Conservation (phyloP, 2,329 filamentous ascomycete species). For the Cladosporium phlei region DNA sequence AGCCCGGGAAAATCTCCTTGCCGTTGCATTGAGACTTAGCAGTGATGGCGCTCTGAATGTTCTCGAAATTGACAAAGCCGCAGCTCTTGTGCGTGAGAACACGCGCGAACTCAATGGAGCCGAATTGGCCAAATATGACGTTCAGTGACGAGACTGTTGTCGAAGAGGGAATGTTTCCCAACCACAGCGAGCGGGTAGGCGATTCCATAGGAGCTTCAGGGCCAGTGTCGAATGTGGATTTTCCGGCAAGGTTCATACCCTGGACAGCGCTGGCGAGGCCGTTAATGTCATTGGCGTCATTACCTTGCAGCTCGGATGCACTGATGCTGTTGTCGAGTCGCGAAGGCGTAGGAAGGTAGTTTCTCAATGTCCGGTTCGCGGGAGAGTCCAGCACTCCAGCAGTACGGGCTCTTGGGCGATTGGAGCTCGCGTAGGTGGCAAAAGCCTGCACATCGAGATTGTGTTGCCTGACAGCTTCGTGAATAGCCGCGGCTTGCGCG, state of each 20-base stretch:
- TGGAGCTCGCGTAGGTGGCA: conserved; percentile 75
- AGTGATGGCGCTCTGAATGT: conserved; percentile 80
- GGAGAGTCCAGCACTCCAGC: conserved; percentile 85
- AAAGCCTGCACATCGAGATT: conserved; percentile 92
- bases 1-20: conserved; percentile 97
- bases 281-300: conserved; percentile 73
- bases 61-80: conserved; percentile 96
- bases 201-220: conserved; percentile 81
- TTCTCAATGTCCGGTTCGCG: conserved; percentile 55
- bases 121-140: conserved; percentile 92
- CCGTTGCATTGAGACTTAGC: conserved; percentile 86
- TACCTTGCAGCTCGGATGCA: conserved; percentile 67
- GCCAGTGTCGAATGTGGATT: conserved; percentile 56
- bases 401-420: conserved; percentile 80
- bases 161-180: conserved; percentile 93
- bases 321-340: conserved; percentile 72
- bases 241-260: conserved; percentile 69
- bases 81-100: conserved; percentile 98
- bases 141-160: conserved; percentile 92
- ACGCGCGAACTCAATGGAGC: conserved; percentile 81
- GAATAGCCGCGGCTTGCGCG: conserved; percentile 54
- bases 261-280: conserved; percentile 78
- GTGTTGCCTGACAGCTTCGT: conserved; percentile 77
- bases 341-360: conserved; percentile 69
- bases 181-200: conserved; percentile 90